Evolutionary conservation across 441 rosid species (phyloP).

Genomic region (Adansonia gregorii): DNA sequence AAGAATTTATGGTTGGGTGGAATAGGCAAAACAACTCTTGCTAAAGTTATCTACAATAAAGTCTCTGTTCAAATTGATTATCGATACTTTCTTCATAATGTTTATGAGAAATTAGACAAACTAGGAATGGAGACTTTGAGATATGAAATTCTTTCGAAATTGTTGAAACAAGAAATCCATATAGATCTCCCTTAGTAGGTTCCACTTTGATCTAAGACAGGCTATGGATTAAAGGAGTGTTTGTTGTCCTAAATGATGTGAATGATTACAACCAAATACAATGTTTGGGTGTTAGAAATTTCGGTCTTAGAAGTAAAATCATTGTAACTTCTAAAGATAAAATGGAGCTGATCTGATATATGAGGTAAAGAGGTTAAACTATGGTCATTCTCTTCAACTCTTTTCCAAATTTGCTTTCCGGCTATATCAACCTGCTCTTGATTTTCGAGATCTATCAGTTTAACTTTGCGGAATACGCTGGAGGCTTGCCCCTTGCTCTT

Average conservation of each 20-base stretch:
- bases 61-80: constrained; percentile 35
- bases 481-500: constrained; percentile 46
- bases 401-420: constrained; percentile 38
- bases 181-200: constrained; percentile 33
- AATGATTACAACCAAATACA: constrained; percentile 31
- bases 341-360: constrained; percentile 25
- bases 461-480: constrained; percentile 30
- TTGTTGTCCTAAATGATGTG: constrained; percentile 40
- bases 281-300: constrained; percentile 28
- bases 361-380: constrained; percentile 5
- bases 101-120: constrained; percentile 21
- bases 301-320: constrained; percentile 41
- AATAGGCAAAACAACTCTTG: constrained; percentile 40
- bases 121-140: constrained; percentile 23
- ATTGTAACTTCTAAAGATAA: constrained; percentile 38
- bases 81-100: constrained; percentile 27
- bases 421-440: constrained; percentile 4
- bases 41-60: constrained; percentile 26
- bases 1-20: constrained; percentile 44
- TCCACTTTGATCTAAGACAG: constrained; percentile 26
- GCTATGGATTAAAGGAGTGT: constrained; percentile 27
- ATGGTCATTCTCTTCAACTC: constrained; percentile 35
- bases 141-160: constrained; percentile 29
- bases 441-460: constrained; percentile 18
- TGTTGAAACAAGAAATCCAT: constrained; percentile 28